These are phyloP conservation scores for Juncus inflexus DNA, from an alignment of 176 grass and related monocot genomes.

Conservation along the genomic window DNA sequence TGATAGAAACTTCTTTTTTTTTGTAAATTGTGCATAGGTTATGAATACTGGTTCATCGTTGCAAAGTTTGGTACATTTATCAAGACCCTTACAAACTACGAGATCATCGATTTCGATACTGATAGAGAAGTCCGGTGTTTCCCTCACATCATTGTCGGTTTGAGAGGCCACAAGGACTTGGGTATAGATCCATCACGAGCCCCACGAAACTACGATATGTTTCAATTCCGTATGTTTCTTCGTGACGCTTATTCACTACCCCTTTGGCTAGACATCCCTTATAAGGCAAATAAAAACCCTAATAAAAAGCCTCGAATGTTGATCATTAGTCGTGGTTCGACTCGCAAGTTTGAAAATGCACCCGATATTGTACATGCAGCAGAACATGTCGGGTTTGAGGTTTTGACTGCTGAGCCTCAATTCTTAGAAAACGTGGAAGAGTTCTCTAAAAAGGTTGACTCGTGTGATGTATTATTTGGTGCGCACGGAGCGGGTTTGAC, in stretches of 20 bases:
- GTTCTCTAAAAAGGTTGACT: constrained; percentile 23
- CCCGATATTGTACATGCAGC: constrained; percentile 21
- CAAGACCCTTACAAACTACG: constrained; percentile 22
- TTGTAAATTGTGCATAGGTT: constrained; percentile 3
- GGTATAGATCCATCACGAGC: constrained; percentile 28
- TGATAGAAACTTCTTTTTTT: too few relatives aligned
- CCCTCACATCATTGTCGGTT: constrained; percentile 21
- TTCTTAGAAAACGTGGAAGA: neutral
- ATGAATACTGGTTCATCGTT: constrained; percentile 19
- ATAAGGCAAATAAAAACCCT: constrained; percentile 5
- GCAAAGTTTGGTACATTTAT: constrained; percentile 16
- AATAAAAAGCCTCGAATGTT: constrained; percentile 26
- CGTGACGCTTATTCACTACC: constrained; percentile 21
- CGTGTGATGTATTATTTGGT: constrained; percentile 24
- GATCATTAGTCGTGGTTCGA: constrained; percentile 25
- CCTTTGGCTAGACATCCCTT: constrained; percentile 7
- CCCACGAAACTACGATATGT: constrained; percentile 21
- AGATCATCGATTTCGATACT: constrained; percentile 31
- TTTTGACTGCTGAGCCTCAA: neutral
- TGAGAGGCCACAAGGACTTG: constrained; percentile 31
- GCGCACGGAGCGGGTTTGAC: constrained; percentile 30
- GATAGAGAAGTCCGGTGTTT: constrained; percentile 33
- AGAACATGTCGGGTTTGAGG: constrained; percentile 21
- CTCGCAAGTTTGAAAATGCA: constrained; percentile 18
- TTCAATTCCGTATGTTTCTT: constrained; percentile 30